Conservation (phyloP, 2,329 filamentous ascomycete genomes). For the Microcera coccophila region DNA sequence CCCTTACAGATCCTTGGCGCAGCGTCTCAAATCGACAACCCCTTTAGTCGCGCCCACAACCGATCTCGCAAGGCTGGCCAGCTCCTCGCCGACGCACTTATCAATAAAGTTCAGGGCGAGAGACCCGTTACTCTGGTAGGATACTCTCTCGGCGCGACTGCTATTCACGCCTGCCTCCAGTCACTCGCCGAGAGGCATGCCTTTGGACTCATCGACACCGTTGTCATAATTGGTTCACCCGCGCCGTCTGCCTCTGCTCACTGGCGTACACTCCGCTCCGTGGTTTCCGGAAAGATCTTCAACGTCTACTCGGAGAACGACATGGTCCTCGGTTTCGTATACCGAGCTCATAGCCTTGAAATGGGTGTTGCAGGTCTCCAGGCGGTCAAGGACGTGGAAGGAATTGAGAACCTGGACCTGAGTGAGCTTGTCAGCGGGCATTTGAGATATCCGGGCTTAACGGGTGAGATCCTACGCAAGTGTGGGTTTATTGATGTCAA, state of each 20-base stretch:
- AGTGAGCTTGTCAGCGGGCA: constrained; percentile 52
- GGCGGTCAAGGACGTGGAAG: constrained; percentile 61
- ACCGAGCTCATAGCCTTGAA: constrained; percentile 78
- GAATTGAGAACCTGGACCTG: constrained; percentile 56
- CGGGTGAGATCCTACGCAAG: constrained; percentile 48
- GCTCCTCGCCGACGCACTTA: constrained; percentile 76
- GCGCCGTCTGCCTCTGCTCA: constrained; percentile 66
- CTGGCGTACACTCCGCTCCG: constrained; percentile 73
- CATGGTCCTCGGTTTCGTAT: constrained; percentile 81
- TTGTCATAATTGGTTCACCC: constrained; percentile 77
- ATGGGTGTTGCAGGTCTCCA: constrained; percentile 82
- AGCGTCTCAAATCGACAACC: constrained; percentile 71
- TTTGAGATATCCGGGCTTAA: constrained; percentile 49
- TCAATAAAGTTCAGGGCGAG: constrained; percentile 78
- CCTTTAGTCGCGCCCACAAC: constrained; percentile 72
- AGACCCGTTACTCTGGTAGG: constrained; percentile 76
- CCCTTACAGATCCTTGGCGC: constrained; percentile 64
- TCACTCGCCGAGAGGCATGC: constrained; percentile 71
- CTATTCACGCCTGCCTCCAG: constrained; percentile 79
- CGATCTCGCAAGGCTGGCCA: constrained; percentile 76
- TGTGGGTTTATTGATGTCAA: constrained; percentile 49
- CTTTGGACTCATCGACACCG: constrained; percentile 80
- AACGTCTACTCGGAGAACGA: constrained; percentile 89
- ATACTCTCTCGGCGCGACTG: constrained; percentile 75
- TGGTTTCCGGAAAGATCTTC: constrained; percentile 76